Percentiles rank a stretch among this genome's conserved stretches.
These are phyloP conservation scores for Cocos nucifera DNA, from an alignment of 176 grass and related monocot genomes.

Conservation along the genomic window DNA sequence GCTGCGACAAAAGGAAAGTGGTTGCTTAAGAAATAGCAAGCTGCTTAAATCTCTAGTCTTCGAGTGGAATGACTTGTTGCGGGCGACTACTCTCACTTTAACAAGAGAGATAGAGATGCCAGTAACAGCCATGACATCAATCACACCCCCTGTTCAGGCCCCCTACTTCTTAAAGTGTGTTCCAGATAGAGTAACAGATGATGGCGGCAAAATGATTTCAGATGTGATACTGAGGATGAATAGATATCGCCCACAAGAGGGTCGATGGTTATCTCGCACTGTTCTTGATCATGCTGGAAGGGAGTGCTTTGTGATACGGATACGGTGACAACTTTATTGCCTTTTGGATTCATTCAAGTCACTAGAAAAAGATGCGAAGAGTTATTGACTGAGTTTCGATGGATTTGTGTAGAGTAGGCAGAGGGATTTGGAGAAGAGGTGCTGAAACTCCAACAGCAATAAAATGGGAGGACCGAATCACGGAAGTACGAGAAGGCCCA, in stretches of 20 bases:
- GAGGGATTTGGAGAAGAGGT: slow-evolving; percentile 88
- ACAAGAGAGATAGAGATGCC: slow-evolving; percentile 30
- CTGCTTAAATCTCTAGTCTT: slow-evolving; percentile 42
- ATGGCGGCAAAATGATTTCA: slow-evolving; percentile 85
- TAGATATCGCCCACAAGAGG: slow-evolving; percentile 67
- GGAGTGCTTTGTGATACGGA: slow-evolving; percentile 84
- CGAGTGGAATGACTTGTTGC: slow-evolving; percentile 68
- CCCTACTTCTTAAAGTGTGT: slow-evolving; percentile 85
- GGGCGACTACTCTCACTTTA: slow-evolving; percentile 39
- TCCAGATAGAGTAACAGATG: slow-evolving; percentile 85
- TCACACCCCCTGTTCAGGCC: slow-evolving; percentile 77
- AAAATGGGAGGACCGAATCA: slow-evolving; percentile 75
- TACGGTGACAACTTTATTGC: slow-evolving; percentile 32
- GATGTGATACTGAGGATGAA: slow-evolving; percentile 81
- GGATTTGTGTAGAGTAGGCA: slow-evolving; percentile 74
- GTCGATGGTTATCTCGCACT: slow-evolving; percentile 76
- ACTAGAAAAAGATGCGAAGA: not conserved
- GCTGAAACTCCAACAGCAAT: slow-evolving; percentile 72
- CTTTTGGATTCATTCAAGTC: not conserved
- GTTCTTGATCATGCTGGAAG: slow-evolving; percentile 75
- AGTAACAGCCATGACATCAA: slow-evolving; percentile 53
- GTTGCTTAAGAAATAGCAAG: slow-evolving; percentile 66
- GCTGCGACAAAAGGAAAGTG: slow-evolving; percentile 26
- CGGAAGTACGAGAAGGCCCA: slow-evolving; percentile 80
- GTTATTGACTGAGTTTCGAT: not conserved